Percentiles rank a stretch among this genome's conserved stretches.
Conservation (phyloP, 2,329 filamentous ascomycete genomes). For the Colletotrichum simmondsii region DNA sequence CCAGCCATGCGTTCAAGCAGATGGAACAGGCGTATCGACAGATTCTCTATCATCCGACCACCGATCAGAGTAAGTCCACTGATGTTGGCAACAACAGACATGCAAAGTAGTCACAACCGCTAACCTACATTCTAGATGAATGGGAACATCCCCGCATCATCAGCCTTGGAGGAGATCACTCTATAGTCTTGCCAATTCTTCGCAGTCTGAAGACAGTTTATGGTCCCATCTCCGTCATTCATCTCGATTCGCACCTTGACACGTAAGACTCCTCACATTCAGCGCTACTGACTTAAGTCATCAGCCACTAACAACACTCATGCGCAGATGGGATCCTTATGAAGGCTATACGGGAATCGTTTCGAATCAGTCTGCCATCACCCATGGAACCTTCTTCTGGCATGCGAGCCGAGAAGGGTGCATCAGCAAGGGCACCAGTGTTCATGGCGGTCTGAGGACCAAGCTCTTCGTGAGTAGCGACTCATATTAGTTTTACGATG, state of each 20-base stretch:
- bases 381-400: conserved; percentile 93
- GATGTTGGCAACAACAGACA: neutral
- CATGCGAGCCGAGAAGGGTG: conserved; percentile 83
- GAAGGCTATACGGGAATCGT: neutral
- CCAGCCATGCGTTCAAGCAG: conserved; percentile 80
- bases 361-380: conserved; percentile 66
- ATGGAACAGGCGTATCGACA: conserved; percentile 81
- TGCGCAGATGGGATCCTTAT: neutral
- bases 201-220: neutral
- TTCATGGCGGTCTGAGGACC: conserved; percentile 88
- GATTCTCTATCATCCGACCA: conserved; percentile 10
- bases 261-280: neutral
- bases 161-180: neutral
- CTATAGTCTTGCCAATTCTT: neutral
- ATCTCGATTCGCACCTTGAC: neutral
- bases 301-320: neutral
- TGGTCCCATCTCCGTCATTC: neutral
- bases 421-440: conserved; percentile 76
- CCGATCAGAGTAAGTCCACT: neutral
- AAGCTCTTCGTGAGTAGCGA: neutral
- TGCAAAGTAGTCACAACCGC: neutral
- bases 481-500: neutral
- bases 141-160: neutral
- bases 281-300: neutral
- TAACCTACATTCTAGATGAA: neutral